Base-by-base conservation (phyloP, 257 asterid species). In the Voacanga thouarsii region DNA sequence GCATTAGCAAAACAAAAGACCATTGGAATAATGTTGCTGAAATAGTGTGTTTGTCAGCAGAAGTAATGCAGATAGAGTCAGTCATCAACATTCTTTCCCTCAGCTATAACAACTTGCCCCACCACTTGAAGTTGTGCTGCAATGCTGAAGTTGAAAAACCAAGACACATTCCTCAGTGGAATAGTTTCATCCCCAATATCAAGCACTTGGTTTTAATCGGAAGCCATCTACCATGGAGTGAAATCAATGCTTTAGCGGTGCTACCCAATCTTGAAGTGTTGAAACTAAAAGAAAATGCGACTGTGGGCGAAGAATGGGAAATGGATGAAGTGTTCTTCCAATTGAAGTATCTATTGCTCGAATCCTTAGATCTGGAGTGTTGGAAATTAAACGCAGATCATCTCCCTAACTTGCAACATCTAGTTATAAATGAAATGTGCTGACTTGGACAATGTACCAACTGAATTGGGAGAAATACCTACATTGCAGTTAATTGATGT, bases 31-130 rank as follows among this genome's bases (percentile, higher is more conserved):
- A 67, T 41, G 23, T 67, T 67, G 72, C 72, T 21, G 50, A 67
- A 7, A 21, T 1, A 4, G 72, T 67, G 2, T 23, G 72, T 23
- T 41, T 76, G 4, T 76, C 63, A 23, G 4, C 44, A 43, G 9
- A 43, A 43, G 47, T 63, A 3, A 76, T 12, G 37, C 79, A 16
- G 74, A 75, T 2, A 19, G 47, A n/a, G 57, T 57, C 1, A 47
- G 12, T 47, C 14, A 21, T 78, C 18, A 76, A 82, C 37, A 69
- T 82, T 18, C 77, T 82, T 37, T 73, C 77, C 55, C 15, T 78
- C 56, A 82, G 85, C 64, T 82, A 78, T 44, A 77, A 77, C 19
- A 47, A 80, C 80, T 41, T 87, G 56, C 87, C 87, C 44, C 79
- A 80, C 23, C 82, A 83, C 70, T 47, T 87, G 59, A 51, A 51